A percentile compares a stretch with the other conserved stretches of the same genome.
Conservation (phyloP, 2,329 filamentous ascomycete species). For the Stagonosporopsis rhizophila region DNA sequence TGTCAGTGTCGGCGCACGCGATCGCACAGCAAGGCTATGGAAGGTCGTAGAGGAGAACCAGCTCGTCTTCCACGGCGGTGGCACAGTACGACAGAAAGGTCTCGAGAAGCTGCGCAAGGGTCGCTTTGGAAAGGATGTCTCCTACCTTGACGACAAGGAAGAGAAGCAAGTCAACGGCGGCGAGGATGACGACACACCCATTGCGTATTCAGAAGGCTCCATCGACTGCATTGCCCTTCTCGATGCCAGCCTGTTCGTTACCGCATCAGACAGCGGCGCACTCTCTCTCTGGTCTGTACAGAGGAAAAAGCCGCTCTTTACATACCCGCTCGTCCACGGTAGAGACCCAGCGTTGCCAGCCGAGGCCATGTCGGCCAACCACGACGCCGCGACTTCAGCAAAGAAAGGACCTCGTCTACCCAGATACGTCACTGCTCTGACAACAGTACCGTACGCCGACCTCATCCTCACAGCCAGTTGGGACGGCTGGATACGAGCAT, state of each 20-base stretch:
- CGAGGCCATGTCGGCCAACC: constrained; percentile 71
- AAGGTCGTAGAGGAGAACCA: constrained; percentile 96
- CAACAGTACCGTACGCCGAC: constrained; percentile 87
- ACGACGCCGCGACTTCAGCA: constrained; percentile 62
- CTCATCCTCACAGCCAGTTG: constrained; percentile 90
- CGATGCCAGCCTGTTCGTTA: constrained; percentile 87
- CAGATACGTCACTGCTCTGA: constrained; percentile 88
- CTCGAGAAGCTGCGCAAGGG: constrained; percentile 46
- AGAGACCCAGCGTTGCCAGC: constrained; percentile 74
- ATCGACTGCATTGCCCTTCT: constrained; percentile 93
- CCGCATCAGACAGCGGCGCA: constrained; percentile 88
- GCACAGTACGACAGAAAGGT: constrained; percentile 52
- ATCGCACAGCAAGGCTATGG: constrained; percentile 92
- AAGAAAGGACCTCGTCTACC: constrained; percentile 65
- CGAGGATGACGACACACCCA: constrained; percentile 51
- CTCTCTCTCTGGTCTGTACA: constrained; percentile 86
- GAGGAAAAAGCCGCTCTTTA: constrained; percentile 93
- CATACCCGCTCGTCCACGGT: constrained; percentile 82
- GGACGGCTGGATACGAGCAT: constrained; percentile 87
- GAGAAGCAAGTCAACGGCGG: constrained; percentile 44
- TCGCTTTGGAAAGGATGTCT: constrained; percentile 42
- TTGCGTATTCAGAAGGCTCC: constrained; percentile 73
- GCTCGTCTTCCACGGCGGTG: constrained; percentile 90
- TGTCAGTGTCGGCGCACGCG: constrained; percentile 86
- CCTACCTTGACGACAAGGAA: constrained; percentile 55